Percentiles rank a stretch among this genome's conserved stretches.
Evolutionary conservation across 2,329 filamentous ascomycete genomes (phyloP).

Genomic region (Hypomyces rosellus): DNA sequence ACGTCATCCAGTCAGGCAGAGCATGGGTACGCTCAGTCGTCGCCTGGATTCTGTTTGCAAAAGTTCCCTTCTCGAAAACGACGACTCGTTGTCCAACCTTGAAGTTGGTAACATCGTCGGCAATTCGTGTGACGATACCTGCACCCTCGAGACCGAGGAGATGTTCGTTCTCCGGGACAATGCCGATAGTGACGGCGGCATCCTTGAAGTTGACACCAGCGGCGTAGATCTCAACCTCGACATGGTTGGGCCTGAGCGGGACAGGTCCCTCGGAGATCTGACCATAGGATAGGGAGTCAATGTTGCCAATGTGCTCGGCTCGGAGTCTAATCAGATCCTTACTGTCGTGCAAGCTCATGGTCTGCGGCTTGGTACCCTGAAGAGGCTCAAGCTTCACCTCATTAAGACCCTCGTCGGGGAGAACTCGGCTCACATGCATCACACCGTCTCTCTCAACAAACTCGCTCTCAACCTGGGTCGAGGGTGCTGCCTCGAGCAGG

Average conservation of each 20-base stretch:
- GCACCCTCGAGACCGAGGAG: background rate
- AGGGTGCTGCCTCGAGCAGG: too few species aligned
- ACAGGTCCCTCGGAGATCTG: background rate
- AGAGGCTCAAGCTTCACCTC: too few species aligned
- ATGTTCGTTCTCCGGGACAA: background rate
- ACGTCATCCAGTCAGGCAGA: slow-evolving; percentile 17
- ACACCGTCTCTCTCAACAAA: too few species aligned
- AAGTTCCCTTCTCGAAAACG: background rate
- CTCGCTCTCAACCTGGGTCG: too few species aligned
- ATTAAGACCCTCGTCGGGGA: too few species aligned
- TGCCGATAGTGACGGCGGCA: background rate
- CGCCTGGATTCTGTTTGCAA: background rate
- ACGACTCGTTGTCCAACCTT: background rate
- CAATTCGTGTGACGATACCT: background rate
- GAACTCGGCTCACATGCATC: too few species aligned
- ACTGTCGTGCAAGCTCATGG: too few species aligned
- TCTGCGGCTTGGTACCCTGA: too few species aligned
- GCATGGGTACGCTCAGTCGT: background rate
- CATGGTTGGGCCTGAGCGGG: background rate
- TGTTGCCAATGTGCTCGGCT: background rate
- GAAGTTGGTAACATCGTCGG: background rate
- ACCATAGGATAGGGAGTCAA: background rate
- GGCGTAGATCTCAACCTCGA: background rate
- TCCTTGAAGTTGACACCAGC: slow-evolving; percentile 2
- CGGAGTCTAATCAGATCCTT: background rate